Percentiles rank a stretch among this genome's conserved stretches.
These are phyloP conservation scores for Beta macrorhiza DNA, from an alignment of 179 eudicot species.

Conservation along the genomic window DNA sequence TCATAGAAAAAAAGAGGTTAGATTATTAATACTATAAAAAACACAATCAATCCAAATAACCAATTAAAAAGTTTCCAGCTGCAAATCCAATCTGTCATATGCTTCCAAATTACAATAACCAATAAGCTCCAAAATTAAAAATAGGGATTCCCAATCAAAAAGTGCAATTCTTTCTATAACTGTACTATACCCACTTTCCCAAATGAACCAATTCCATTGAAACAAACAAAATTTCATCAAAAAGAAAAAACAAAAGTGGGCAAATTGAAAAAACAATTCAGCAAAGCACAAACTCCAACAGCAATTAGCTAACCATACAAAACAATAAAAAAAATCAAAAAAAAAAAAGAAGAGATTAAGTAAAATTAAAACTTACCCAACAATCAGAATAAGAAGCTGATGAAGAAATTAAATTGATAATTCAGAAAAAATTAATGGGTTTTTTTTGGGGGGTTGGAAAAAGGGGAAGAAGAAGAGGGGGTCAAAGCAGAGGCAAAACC, in stretches of 20 bases:
- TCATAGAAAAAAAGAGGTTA: neutral
- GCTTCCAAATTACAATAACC: neutral
- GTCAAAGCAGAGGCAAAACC: slow-evolving; percentile 32
- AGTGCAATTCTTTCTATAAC: slow-evolving; percentile 6
- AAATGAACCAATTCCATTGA: slow-evolving; percentile 21
- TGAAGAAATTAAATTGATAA: neutral
- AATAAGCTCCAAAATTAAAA: neutral
- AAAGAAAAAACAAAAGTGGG: neutral
- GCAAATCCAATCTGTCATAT: neutral
- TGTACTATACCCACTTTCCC: slow-evolving; percentile 1
- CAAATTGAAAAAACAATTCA: neutral
- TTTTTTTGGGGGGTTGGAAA: neutral
- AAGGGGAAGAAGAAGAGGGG: neutral
- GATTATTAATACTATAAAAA: neutral
- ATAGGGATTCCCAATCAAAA: slow-evolving; percentile 19
- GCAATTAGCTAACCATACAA: neutral
- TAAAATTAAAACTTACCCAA: slow-evolving; percentile 29
- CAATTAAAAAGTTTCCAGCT: neutral
- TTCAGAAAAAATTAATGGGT: neutral
- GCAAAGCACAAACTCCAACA: slow-evolving; percentile 29
- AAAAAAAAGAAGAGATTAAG: neutral
- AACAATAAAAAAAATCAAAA: neutral
- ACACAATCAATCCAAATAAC: neutral
- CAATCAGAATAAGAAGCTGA: neutral
- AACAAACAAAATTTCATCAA: slow-evolving; percentile 21